Evolutionary conservation across 768 basidiomycete genomes (phyloP).

Genomic region (Lanmaoa rubissima): DNA sequence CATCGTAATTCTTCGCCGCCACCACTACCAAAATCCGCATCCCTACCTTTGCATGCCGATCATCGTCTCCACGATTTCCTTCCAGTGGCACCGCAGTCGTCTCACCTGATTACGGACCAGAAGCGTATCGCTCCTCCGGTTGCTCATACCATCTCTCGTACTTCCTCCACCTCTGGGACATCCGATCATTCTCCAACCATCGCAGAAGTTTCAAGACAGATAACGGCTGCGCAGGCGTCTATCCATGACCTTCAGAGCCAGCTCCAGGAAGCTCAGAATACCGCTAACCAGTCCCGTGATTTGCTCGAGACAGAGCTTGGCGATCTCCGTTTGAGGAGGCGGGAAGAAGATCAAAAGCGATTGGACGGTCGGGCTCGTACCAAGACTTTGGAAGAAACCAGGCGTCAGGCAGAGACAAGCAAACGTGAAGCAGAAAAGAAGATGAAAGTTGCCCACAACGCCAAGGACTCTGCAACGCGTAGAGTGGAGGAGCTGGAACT

Average conservation of each 20-base stretch:
- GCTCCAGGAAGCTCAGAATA: conserved; percentile 56
- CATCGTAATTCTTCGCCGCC: conserved; percentile 74
- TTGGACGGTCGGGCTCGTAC: conserved; percentile 79
- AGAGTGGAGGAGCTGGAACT: conserved; percentile 58
- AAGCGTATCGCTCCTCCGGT: conserved; percentile 28
- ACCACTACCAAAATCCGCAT: conserved; percentile 79
- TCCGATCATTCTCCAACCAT: conserved; percentile 70
- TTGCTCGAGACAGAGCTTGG: conserved; percentile 74
- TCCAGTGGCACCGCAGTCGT: conserved; percentile 25
- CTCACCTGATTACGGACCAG: conserved; percentile 23
- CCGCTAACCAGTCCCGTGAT: conserved; percentile 57
- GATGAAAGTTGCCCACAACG: conserved; percentile 63
- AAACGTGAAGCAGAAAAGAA: conserved; percentile 89
- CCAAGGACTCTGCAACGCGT: conserved; percentile 59
- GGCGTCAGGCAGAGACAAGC: conserved; percentile 74
- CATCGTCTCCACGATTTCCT: conserved; percentile 31
- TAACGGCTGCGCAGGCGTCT: conserved; percentile 57
- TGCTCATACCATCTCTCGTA: conserved; percentile 23
- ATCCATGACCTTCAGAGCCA: conserved; percentile 70
- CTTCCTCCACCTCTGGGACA: conserved; percentile 18
- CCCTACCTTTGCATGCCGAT: conserved; percentile 69
- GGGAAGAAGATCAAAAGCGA: conserved; percentile 77
- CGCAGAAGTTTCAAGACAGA: conserved; percentile 73
- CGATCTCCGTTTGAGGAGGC: conserved; percentile 68
- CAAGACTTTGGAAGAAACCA: conserved; percentile 83